phyloP scores from a whole-genome alignment of 257 asterid genomes.

The Knoxia roxburghii region DNA sequence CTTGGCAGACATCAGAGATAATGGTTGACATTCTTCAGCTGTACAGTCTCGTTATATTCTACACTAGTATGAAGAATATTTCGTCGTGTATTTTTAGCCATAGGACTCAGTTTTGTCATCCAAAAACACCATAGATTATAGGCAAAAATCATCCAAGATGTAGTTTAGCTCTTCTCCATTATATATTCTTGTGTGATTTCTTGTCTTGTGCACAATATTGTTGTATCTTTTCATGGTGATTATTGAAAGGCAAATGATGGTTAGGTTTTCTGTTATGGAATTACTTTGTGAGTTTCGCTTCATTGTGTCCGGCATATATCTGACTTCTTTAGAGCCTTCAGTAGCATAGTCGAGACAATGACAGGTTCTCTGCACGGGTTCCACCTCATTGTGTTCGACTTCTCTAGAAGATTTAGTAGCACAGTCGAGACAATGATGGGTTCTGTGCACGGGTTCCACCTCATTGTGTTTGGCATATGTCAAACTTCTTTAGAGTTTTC shows the following conservation, averaged over 20 bases:
- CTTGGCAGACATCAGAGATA: conserved; percentile 19
- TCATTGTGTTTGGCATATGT: too few relatives aligned
- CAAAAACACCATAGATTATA: neutral
- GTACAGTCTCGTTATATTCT: conserved; percentile 38
- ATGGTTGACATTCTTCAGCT: conserved; percentile 36
- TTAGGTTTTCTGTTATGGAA: neutral
- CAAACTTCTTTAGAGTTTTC: too few relatives aligned
- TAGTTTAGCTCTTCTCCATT: neutral
- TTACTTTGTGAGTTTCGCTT: neutral
- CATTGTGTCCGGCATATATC: too few relatives aligned
- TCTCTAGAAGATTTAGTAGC: too few relatives aligned
- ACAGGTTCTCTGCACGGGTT: too few relatives aligned
- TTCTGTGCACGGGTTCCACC: too few relatives aligned
- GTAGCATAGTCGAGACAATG: too few relatives aligned
- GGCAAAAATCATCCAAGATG: neutral
- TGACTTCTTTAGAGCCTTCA: too few relatives aligned
- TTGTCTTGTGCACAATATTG: neutral
- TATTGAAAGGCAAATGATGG: too few relatives aligned
- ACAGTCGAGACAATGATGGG: too few relatives aligned
- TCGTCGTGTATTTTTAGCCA: conserved; percentile 3
- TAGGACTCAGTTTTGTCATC: conserved; percentile 1
- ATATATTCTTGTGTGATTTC: too few relatives aligned
- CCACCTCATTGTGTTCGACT: too few relatives aligned
- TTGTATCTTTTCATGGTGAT: neutral
- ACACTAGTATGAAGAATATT: conserved; percentile 10